Evolutionary conservation across 192 early-diverging fungal genomes (phyloP), one percentile per base, ranked within the genome.

Genomic region (Coemansia sp.): DNA sequence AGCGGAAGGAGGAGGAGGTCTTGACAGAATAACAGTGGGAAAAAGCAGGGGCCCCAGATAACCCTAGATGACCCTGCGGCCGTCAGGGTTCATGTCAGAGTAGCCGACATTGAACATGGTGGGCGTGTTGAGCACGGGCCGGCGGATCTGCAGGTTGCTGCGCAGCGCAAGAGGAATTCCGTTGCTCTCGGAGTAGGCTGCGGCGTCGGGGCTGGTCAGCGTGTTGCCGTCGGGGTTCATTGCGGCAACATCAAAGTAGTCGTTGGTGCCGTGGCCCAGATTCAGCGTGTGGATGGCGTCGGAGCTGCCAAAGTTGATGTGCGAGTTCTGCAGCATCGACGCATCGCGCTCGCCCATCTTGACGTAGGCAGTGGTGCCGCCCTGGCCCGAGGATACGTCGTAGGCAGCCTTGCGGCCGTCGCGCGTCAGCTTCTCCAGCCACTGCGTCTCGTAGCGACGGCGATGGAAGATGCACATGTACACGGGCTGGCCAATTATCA

Each of bases 401-500:
- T 73, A 81, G 13, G 68, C 70, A 47, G 72, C 63, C 63, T 71
- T 71, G 60, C 67, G 74, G 37, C 70, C 79, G 56, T 81, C 79
- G 63, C 67, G 66, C 19, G 70, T 75, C 58, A 81, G 79, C 64
- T 61, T 75, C 40, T 72, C 67, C 15, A 81, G 79, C 79, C 79
- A 81, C 53, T 16, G 56, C 12, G 67, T 60, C 61, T 81, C 79
- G 65, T 71, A 81, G 40, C 58, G 32, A 38, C 61, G 60, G 23
- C 74, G 70, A 45, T 81, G n/a, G 64, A 81, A 81, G 18, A 81
- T 63, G 67, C 70, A 69, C 63, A 65, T 72, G 53, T 60, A 81
- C 9, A 81, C 64, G 5, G 79, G 79, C 48, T 73, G 67, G 1
- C 57, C 74, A 21, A 81, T 38, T 42, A 81, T 76, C 11, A 75